Base-by-base conservation (phyloP, 805 yeast species). In the Torulaspora gathmanii region DNA sequence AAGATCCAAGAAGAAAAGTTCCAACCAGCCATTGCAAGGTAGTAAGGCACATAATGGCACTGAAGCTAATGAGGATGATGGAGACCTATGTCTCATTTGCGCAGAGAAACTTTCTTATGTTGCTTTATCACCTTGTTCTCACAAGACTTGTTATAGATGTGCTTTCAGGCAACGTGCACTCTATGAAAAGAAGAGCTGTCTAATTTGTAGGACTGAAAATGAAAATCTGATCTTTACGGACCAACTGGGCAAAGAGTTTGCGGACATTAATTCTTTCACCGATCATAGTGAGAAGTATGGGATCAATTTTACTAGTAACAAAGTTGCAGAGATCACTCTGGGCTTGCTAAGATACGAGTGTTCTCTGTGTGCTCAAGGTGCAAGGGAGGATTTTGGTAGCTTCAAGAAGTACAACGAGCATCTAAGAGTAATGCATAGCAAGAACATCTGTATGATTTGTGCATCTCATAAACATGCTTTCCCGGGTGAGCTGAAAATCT, bases 51-150 rank as follows among this genome's bases (percentile, higher is more conserved):
- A 23, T n/a, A 33, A 33, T 3, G 38, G 30, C 23, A 8, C 9
- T 8, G 29, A 23, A 13, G 30, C 11, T 7, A 17, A 13, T 11
- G 42, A 39, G 13, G 37, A 68, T 30, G 74, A 68, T n/a, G 64
- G 55, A 7, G 74, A 74, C 10, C 58, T 67, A 26, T 90, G 97
- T 72, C 67, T 89, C 17, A 86, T 93, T 46, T 93, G 99, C 69
- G 93, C 97, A 0, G 83, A 86, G 37, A 69, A 70, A 25, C 72
- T 88, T 22, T 53, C 55, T n/a, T 76, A 73, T 54, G 79, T 81
- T 2, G 87, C 95, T 0, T 58, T 85, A 8, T 77, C 93, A 1
- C 86, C 88, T 0, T 93, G 99, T 65, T 80, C 82, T 56, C 98
- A 93, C 61, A 75, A 72, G 27, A 80, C 89, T 0, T 93, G 99